Conservation (phyloP, 148 eudicot genomes). For the Arctostaphylos glauca region DNA sequence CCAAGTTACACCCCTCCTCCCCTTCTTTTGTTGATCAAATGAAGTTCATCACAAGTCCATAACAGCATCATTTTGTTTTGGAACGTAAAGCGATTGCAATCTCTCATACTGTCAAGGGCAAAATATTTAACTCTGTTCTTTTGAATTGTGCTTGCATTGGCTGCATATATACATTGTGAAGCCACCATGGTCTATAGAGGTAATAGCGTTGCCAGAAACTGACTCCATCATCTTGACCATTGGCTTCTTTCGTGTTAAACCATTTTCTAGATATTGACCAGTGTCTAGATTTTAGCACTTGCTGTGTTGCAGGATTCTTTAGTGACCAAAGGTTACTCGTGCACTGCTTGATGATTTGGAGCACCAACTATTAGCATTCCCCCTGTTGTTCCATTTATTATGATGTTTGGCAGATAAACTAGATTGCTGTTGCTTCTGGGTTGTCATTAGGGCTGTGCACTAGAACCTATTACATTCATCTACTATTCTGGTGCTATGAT, state of each 20-base stretch:
- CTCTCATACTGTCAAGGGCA: background rate
- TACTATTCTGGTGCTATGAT: background rate
- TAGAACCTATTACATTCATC: background rate
- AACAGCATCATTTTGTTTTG: background rate
- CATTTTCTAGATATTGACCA: background rate
- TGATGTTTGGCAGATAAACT: background rate
- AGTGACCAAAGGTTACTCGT: background rate
- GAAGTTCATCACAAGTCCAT: background rate
- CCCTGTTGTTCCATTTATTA: background rate
- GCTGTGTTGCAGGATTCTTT: slow-evolving; percentile 4
- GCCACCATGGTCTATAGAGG: background rate
- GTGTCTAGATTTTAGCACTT: background rate
- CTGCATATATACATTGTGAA: background rate
- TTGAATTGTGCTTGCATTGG: background rate
- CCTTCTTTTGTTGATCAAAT: background rate
- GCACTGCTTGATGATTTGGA: slow-evolving; percentile 6
- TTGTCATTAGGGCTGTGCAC: background rate
- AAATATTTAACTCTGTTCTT: background rate
- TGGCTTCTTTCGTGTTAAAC: background rate
- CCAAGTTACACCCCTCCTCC: background rate
- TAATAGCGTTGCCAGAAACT: background rate
- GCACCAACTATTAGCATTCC: background rate
- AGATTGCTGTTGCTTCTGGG: background rate
- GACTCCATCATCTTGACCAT: background rate
- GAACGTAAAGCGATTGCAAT: background rate